These are phyloP conservation scores for Priceomyces haplophilus DNA, from an alignment of 805 yeast genomes.

Conservation along the genomic window DNA sequence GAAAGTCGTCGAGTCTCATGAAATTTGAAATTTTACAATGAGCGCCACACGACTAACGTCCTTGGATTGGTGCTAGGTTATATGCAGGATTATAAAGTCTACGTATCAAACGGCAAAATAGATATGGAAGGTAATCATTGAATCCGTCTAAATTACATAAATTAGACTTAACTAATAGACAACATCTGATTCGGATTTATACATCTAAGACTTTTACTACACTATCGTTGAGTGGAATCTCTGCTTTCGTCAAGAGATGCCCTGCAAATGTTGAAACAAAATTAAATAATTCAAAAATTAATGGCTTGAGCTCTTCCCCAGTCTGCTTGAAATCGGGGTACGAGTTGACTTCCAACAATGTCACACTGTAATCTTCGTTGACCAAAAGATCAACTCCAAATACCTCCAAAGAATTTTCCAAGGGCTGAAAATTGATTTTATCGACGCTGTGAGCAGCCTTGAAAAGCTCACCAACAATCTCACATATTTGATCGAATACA, in stretches of 20 bases:
- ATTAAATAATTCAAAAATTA: constrained; percentile 67
- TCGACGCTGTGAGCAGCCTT: constrained; percentile 80
- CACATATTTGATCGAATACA: constrained; percentile 56
- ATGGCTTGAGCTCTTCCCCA: constrained; percentile 64
- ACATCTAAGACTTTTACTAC: constrained; percentile 41
- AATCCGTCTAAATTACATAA: too few species aligned
- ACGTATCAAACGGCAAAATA: background rate
- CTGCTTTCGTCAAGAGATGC: constrained; percentile 41
- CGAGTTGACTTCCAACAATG: constrained; percentile 80
- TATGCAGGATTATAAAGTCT: too few species aligned
- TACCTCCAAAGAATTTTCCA: constrained; percentile 77
- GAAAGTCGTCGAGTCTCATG: constrained; percentile 5
- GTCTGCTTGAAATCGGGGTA: constrained; percentile 98
- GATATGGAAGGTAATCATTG: too few species aligned
- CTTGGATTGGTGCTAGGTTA: too few species aligned
- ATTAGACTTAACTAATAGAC: too few species aligned
- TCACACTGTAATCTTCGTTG: constrained; percentile 50
- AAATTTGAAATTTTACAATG: constrained; percentile 3
- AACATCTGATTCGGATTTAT: too few species aligned
- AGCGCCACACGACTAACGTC: background rate
- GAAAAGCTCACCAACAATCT: constrained; percentile 66
- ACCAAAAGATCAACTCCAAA: constrained; percentile 89
- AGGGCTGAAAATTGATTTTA: constrained; percentile 78
- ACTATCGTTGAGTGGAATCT: constrained; percentile 7
- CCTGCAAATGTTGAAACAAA: constrained; percentile 49